phyloP scores from a whole-genome alignment of 306 rosid genomes.

The Luffa acutangula region DNA sequence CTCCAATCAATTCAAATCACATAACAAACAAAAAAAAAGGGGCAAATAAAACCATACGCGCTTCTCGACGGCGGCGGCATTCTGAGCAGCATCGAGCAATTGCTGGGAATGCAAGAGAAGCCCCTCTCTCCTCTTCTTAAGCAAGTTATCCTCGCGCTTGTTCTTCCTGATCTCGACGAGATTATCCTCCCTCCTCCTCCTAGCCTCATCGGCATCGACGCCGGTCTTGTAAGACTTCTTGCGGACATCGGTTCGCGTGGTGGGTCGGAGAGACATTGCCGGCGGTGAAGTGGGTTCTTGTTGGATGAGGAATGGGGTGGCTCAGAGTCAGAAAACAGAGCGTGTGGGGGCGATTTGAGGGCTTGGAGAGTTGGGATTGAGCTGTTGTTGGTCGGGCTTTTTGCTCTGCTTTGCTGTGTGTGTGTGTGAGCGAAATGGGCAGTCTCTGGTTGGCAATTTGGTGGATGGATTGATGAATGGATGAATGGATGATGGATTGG shows the following conservation, averaged over 20 bases:
- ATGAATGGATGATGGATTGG: neutral
- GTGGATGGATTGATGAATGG: neutral
- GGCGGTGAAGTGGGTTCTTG: neutral
- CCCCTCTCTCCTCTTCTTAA: constrained; percentile 53
- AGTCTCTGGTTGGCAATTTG: neutral
- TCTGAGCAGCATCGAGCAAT: constrained; percentile 27
- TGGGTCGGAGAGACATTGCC: constrained; percentile 57
- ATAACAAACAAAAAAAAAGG: neutral
- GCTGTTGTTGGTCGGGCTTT: neutral
- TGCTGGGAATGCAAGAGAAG: constrained; percentile 33
- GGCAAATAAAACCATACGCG: constrained; percentile 15
- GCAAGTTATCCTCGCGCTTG: constrained; percentile 47
- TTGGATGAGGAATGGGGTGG: neutral
- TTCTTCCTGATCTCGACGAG: constrained; percentile 58
- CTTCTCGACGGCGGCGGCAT: constrained; percentile 23
- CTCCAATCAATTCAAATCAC: neutral
- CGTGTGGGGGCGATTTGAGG: neutral
- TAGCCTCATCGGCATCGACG: constrained; percentile 53
- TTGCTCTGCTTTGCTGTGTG: neutral
- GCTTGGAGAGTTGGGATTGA: neutral
- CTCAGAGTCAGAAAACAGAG: neutral
- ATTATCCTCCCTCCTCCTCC: constrained; percentile 52
- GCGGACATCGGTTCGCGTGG: constrained; percentile 36
- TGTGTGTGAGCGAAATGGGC: neutral
- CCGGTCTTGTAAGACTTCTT: constrained; percentile 56